Evolutionary conservation across 2,329 filamentous ascomycete genomes (phyloP).

Genomic region (Akanthomyces lecanii): DNA sequence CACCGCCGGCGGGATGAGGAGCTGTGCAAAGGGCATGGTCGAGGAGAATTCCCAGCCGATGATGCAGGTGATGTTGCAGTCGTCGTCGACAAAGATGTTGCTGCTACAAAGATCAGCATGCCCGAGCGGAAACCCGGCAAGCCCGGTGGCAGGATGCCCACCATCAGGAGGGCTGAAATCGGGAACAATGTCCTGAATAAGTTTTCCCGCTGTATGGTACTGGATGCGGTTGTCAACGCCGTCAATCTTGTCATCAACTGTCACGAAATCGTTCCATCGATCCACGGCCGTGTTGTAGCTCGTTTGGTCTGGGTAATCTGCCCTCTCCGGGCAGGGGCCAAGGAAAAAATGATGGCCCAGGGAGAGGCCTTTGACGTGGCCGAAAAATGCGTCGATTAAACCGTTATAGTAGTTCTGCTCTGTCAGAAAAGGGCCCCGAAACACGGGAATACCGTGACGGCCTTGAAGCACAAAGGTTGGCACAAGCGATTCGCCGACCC

Average conservation of each 20-base stretch:
- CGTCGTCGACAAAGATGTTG: slow-evolving; percentile 32
- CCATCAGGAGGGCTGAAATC: neutral
- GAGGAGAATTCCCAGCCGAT: slow-evolving; percentile 32
- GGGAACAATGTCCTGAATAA: neutral
- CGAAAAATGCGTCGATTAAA: neutral
- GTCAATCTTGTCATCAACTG: slow-evolving; percentile 3
- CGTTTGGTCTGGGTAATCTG: neutral
- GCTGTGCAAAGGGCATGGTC: slow-evolving; percentile 1
- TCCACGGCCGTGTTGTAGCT: neutral
- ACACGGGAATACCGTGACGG: neutral
- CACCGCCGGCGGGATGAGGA: neutral
- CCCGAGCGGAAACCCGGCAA: slow-evolving; percentile 24
- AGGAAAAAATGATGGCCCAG: neutral
- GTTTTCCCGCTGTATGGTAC: slow-evolving; percentile 1
- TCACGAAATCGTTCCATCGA: slow-evolving; percentile 1
- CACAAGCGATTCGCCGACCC: neutral
- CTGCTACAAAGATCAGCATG: slow-evolving; percentile 31
- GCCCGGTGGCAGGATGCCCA: slow-evolving; percentile 6
- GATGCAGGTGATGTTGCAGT: slow-evolving; percentile 31
- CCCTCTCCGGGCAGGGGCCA: neutral
- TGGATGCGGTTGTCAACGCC: slow-evolving; percentile 3
- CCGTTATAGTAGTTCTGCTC: neutral
- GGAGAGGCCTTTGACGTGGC: neutral
- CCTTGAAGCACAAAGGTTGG: neutral
- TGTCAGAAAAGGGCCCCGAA: neutral